These are phyloP conservation scores for Diphasiastrum complanatum DNA, from an alignment of 83 land plant genomes.

Conservation along the genomic window DNA sequence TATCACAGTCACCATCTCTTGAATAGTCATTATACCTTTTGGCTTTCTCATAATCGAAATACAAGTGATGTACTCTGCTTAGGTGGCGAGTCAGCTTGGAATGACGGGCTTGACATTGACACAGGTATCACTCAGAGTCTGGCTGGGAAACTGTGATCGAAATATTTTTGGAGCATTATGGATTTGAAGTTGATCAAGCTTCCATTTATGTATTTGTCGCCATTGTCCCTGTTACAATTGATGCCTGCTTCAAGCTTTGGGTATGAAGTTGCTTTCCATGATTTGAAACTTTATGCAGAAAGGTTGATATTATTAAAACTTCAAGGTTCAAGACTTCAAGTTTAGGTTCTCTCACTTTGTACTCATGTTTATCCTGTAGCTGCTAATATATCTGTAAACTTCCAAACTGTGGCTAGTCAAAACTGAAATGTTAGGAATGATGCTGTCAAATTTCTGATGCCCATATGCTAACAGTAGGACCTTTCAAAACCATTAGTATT, in stretches of 20 bases:
- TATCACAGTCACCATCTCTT: too few species aligned
- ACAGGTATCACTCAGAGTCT: conserved; percentile 93
- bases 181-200: conserved; percentile 59
- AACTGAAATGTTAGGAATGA: too few species aligned
- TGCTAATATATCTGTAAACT: too few species aligned
- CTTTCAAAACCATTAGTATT: too few species aligned
- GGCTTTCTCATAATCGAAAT: background rate
- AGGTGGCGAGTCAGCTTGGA: background rate
- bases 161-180: conserved; percentile 81
- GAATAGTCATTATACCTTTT: too few species aligned
- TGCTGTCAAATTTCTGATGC: too few species aligned
- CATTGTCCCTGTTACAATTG: conserved; percentile 73
- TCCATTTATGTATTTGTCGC: conserved; percentile 68
- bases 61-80: background rate
- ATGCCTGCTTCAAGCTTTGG: conserved; percentile 94
- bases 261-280: conserved; percentile 34
- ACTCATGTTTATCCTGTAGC: too few species aligned
- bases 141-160: conserved; percentile 87
- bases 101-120: background rate
- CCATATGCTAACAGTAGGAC: too few species aligned
- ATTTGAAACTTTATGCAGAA: background rate
- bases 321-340: too few species aligned
- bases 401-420: too few species aligned
- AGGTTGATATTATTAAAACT: too few species aligned
- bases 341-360: too few species aligned